phyloP scores from a whole-genome alignment of 768 basidiomycete genomes.

The Nidularia sp. region DNA sequence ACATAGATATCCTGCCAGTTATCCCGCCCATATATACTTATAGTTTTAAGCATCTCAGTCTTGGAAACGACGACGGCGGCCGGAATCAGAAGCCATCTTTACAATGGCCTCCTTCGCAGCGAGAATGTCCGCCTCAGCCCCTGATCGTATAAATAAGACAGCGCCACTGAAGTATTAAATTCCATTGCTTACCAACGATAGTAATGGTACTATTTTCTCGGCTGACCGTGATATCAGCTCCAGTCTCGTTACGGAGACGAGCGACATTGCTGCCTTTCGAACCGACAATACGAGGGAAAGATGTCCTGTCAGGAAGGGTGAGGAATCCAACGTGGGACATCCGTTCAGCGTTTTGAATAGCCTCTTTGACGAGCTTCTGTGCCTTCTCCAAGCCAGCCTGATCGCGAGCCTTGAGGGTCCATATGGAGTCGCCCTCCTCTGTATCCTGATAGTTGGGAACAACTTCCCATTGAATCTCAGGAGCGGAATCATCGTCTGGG shows the following conservation, averaged over 20 bases:
- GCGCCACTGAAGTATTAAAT: not conserved
- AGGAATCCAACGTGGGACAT: conserved; percentile 84
- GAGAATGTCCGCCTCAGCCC: conserved; percentile 61
- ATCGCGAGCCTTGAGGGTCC: conserved; percentile 83
- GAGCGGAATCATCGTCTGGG: conserved; percentile 39
- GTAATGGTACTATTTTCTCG: conserved; percentile 85
- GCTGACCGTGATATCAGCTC: conserved; percentile 89
- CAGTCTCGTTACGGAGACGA: conserved; percentile 83
- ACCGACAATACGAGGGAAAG: conserved; percentile 93
- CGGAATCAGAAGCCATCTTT: conserved; percentile 42
- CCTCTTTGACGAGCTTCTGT: conserved; percentile 58
- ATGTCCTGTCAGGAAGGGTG: conserved; percentile 74
- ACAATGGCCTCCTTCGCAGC: conserved; percentile 78
- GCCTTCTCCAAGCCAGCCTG: conserved; percentile 75
- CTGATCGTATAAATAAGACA: conserved; percentile 27
- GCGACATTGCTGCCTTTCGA: conserved; percentile 87
- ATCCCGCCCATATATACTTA: too few species aligned
- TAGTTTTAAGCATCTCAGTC: conserved; percentile 7
- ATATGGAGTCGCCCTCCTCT: conserved; percentile 80
- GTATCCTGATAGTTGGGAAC: conserved; percentile 72
- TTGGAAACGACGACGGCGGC: conserved; percentile 37
- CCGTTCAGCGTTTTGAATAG: conserved; percentile 65
- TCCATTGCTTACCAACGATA: conserved; percentile 63
- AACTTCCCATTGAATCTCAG: conserved; percentile 71
- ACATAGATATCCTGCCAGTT: too few species aligned